Evolutionary conservation across 2,329 filamentous ascomycete species (phyloP).

Genomic region (Fusarium marasasianum): DNA sequence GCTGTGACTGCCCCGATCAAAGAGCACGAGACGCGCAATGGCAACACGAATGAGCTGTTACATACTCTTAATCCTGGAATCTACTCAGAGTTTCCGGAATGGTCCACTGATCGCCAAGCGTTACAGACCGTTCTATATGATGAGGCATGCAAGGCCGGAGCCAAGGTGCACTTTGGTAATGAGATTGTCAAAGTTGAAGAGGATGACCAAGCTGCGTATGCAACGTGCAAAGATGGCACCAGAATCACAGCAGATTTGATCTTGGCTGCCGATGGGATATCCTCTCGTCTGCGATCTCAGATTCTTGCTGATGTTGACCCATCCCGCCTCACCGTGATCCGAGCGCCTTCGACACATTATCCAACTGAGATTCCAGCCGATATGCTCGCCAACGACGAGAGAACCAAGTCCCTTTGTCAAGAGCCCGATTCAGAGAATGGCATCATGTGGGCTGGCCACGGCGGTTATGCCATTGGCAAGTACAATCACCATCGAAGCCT

Average conservation of each 20-base stretch:
- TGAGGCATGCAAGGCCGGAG: not conserved
- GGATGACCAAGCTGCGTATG: not conserved
- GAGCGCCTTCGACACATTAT: slow-evolving; percentile 9
- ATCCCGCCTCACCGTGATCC: not conserved
- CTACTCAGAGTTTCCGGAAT: not conserved
- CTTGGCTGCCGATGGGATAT: slow-evolving; percentile 5
- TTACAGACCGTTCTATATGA: not conserved
- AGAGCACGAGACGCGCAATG: not conserved
- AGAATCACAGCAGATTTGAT: not conserved
- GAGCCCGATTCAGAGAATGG: not conserved
- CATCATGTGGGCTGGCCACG: slow-evolving; percentile 10
- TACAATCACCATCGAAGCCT: slow-evolving; percentile 10
- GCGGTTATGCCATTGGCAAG: slow-evolving; percentile 5
- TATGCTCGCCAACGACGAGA: not conserved
- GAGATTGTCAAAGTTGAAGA: not conserved
- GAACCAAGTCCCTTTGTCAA: not conserved
- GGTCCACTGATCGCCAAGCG: not conserved
- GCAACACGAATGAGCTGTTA: not conserved
- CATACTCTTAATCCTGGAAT: not conserved
- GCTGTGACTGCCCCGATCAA: not conserved
- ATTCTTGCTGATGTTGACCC: not conserved
- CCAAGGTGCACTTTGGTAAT: not conserved
- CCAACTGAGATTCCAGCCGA: not conserved
- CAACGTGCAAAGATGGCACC: not conserved
- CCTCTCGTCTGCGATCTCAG: not conserved